Evolutionary conservation across 805 yeast species (phyloP).

Genomic region (Pichia eremophila): DNA sequence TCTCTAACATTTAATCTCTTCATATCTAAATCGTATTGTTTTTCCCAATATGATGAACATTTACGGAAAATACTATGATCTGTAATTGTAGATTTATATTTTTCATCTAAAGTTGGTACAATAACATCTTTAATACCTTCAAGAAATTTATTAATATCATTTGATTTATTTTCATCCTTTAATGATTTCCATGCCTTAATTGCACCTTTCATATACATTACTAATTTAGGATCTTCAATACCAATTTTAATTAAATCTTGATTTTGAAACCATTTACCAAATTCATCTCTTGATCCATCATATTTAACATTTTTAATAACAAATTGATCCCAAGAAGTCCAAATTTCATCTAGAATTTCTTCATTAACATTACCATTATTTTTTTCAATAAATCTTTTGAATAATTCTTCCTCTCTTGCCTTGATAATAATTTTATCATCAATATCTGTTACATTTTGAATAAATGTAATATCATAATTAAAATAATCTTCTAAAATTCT

Average conservation of each 20-base stretch:
- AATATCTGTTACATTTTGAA: conserved; percentile 97
- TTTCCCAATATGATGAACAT: conserved; percentile 86
- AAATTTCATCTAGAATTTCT: conserved; percentile 31
- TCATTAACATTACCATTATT: conserved; percentile 23
- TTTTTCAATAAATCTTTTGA: conserved; percentile 43
- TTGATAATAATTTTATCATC: conserved; percentile 94
- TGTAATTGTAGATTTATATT: conserved; percentile 64
- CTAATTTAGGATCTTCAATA: conserved; percentile 65
- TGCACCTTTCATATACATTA: conserved; percentile 71
- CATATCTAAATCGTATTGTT: conserved; percentile 81
- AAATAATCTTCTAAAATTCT: conserved; percentile 84
- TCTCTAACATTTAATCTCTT: conserved; percentile 70
- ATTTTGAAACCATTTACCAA: conserved; percentile 38
- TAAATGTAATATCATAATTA: conserved; percentile 79
- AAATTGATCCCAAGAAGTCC: conserved; percentile 39
- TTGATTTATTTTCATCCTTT: conserved; percentile 6
- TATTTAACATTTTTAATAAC: conserved; percentile 43
- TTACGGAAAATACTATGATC: conserved; percentile 79
- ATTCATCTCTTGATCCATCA: conserved; percentile 27
- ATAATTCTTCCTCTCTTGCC: conserved; percentile 82
- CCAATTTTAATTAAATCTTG: conserved; percentile 45
- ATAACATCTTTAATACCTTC: conserved; percentile 60
- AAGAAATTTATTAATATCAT: conserved; percentile 32
- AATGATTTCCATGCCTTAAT: conserved; percentile 31
- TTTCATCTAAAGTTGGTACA: conserved; percentile 61